Evolutionary conservation across 2,329 filamentous ascomycete species (phyloP), one percentile per base, ranked within the genome.

Genomic region (Diaporthe sp.): DNA sequence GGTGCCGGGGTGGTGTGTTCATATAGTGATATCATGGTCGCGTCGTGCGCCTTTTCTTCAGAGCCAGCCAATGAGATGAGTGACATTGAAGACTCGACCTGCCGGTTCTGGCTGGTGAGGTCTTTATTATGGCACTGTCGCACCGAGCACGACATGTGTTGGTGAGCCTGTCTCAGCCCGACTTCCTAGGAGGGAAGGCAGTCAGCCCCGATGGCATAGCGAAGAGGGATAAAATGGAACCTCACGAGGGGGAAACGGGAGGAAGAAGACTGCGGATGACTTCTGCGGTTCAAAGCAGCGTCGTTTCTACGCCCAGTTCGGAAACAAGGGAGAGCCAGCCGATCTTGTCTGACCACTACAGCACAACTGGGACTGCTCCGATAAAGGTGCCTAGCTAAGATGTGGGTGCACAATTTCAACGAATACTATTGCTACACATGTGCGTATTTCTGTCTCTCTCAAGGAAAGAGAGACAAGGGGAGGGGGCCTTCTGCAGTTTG

Each of bases 171-270:
- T 68, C 45, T 68, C n/a, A 54, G 17, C 47, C n/a, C 28, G 13
- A 68, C 22, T 68, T 54, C 47, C 64, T 25, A 54, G n/a, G 15
- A 68, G n/a, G 64, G 64, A 68, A 68, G 64, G 64, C 45, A 52
- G 17, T 17, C n/a, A 38, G 47, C 25, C 17, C 22, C 47, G 19
- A 54, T 40, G 47, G n/a, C 40, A 40, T 52, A 12, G 45, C 38
- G 45, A 28, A 19, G n/a, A 67, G 22, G 13, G n/a, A 35, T 13
- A 40, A 54, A 17, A 68, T 30, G 50, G 17, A 52, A 4, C 25
- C 42, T 50, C n/a, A 22, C 17, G 8, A 1, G 1, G 52, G 52
- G 22, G 7, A 13, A 19, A 28, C 15, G 0, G n/a, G 19, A 47
- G 57, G 8, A 33, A 33, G 9, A 7, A 47, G 60, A 30, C 17